Evolutionary conservation across 768 basidiomycete genomes (phyloP).

Genomic region (Suillus subaureus): DNA sequence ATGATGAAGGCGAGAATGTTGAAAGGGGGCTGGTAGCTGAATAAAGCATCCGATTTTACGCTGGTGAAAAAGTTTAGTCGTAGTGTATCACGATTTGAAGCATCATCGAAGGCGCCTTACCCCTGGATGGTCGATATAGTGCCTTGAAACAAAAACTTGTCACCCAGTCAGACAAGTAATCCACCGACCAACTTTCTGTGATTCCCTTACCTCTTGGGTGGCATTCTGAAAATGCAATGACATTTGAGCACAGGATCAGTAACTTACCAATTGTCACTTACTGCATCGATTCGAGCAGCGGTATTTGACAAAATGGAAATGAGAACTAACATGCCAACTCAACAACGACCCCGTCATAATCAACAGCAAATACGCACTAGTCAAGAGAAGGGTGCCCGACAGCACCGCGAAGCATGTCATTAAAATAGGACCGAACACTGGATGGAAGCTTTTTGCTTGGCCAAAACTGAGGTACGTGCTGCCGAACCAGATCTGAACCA

Average conservation of each 20-base stretch:
- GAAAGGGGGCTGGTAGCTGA: slow-evolving; percentile 92
- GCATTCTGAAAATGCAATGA: slow-evolving; percentile 46
- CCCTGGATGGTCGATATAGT: slow-evolving; percentile 88
- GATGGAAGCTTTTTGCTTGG: slow-evolving; percentile 62
- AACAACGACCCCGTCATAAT: slow-evolving; percentile 9
- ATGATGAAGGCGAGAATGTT: slow-evolving; percentile 80
- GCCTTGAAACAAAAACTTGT: slow-evolving; percentile 83
- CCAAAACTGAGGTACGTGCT: slow-evolving; percentile 66
- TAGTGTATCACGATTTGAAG: neutral
- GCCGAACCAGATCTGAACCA: slow-evolving; percentile 89
- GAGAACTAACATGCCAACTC: slow-evolving; percentile 44
- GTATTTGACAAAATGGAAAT: slow-evolving; percentile 93
- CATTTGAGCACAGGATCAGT: neutral
- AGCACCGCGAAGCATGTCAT: slow-evolving; percentile 82
- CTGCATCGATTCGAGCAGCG: slow-evolving; percentile 73
- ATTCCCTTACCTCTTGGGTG: slow-evolving; percentile 51
- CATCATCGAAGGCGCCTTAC: slow-evolving; percentile 39
- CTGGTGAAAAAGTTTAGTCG: slow-evolving; percentile 39
- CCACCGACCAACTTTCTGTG: neutral
- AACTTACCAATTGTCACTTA: slow-evolving; percentile 27
- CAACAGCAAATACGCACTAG: slow-evolving; percentile 52
- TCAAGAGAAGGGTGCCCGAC: slow-evolving; percentile 76
- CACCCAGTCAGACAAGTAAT: slow-evolving; percentile 18
- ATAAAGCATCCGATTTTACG: slow-evolving; percentile 86
- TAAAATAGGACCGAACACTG: slow-evolving; percentile 73